Conservation (phyloP, 106 monocot species). For the Acorus gramineus region DNA sequence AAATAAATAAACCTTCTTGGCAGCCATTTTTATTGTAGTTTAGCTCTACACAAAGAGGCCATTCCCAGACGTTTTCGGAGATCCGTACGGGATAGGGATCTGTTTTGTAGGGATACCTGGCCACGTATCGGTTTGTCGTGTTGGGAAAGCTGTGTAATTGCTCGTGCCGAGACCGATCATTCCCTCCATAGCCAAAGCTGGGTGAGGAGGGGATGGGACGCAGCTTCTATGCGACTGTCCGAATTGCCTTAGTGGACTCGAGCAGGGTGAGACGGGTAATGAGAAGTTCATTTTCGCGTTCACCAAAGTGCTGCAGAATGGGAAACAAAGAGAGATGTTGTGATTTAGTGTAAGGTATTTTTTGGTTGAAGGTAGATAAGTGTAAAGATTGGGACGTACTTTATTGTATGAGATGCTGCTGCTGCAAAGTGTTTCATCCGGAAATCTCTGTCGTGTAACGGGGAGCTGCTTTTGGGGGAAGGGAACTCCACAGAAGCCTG, state of each 20-base stretch:
- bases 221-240: slow-evolving; percentile 49
- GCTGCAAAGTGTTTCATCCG: slow-evolving; percentile 21
- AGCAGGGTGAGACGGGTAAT: slow-evolving; percentile 61
- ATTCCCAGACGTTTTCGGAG: slow-evolving; percentile 20
- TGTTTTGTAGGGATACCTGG: slow-evolving; percentile 21
- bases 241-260: slow-evolving; percentile 65
- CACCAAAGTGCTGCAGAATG: slow-evolving; percentile 24
- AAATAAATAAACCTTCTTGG: too few relatives aligned
- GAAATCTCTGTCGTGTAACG: slow-evolving; percentile 34
- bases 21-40: too few relatives aligned
- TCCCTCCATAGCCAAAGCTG: slow-evolving; percentile 23
- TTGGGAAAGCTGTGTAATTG: slow-evolving; percentile 17
- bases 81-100: slow-evolving; percentile 21
- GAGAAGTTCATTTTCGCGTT: slow-evolving; percentile 55
- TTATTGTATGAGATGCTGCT: slow-evolving; percentile 1
- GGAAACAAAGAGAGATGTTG: neutral
- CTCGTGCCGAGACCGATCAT: slow-evolving; percentile 28
- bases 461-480: slow-evolving; percentile 39
- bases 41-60: too few relatives aligned
- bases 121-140: slow-evolving; percentile 24
- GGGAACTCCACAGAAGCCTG: slow-evolving; percentile 22
- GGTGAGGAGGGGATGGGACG: slow-evolving; percentile 66
- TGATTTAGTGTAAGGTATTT: neutral
- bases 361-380: neutral
- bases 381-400: neutral